Evolutionary conservation across 371 early-diverging fungal species (phyloP).

Genomic region (Chytridium lagenaria): DNA sequence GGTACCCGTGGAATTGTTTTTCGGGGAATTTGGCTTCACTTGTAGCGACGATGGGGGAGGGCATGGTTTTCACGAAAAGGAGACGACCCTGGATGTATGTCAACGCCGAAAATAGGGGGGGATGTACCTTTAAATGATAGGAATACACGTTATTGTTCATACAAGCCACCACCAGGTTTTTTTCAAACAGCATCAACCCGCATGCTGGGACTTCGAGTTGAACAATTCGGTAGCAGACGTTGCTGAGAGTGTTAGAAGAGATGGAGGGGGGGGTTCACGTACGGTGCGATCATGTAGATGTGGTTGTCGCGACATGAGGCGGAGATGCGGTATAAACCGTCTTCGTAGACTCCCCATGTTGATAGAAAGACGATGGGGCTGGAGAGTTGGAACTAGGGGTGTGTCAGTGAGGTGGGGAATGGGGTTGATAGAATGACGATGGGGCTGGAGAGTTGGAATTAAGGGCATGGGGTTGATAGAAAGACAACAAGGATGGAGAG

Average conservation of each 20-base stretch:
- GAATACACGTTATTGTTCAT: constrained; percentile 18
- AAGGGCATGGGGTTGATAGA: neutral
- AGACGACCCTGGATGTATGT: constrained; percentile 24
- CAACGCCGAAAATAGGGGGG: neutral
- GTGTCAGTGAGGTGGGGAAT: neutral
- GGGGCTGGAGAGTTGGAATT: neutral
- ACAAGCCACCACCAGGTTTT: constrained; percentile 13
- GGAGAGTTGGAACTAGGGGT: constrained; percentile 11
- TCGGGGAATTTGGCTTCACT: neutral
- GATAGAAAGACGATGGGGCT: constrained; percentile 14
- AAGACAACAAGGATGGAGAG: constrained; percentile 13
- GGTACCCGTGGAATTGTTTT: constrained; percentile 14
- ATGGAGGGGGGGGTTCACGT: neutral
- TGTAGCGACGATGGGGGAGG: constrained; percentile 16
- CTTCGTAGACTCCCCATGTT: constrained; percentile 20
- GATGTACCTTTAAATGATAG: constrained; percentile 14
- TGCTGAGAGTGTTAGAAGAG: neutral
- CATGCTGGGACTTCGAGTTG: constrained; percentile 14
- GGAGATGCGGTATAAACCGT: neutral
- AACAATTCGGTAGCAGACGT: neutral
- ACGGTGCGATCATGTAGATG: constrained; percentile 16
- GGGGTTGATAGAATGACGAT: neutral
- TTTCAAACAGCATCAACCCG: constrained; percentile 10
- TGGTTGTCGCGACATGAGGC: constrained; percentile 14
- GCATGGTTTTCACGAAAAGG: neutral